Evolutionary conservation across 208 protist genomes (phyloP).

Genomic region (Naegleria gruberi): DNA sequence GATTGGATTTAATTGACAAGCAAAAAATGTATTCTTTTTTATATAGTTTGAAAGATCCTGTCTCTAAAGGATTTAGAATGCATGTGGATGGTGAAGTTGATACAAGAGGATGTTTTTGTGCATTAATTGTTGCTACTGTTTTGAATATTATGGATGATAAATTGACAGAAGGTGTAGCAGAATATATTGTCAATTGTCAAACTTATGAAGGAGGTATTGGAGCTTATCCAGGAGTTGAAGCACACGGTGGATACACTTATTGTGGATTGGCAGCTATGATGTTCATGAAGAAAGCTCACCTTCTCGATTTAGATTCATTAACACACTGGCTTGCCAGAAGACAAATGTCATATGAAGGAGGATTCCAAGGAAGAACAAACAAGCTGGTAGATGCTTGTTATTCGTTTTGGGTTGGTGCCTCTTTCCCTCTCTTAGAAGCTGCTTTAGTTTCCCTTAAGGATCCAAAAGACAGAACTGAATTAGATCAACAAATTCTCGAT

Average conservation of each 20-base stretch:
- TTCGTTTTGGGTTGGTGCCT: constrained; percentile 86
- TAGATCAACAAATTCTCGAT: background rate
- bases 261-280: constrained; percentile 65
- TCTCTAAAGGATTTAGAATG: constrained; percentile 63
- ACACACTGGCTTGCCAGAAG: constrained; percentile 60
- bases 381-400: constrained; percentile 96
- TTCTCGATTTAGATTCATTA: constrained; percentile 42
- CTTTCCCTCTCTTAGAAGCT: constrained; percentile 24
- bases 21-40: constrained; percentile 71
- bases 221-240: constrained; percentile 48
- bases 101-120: constrained; percentile 72
- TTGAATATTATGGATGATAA: constrained; percentile 38
- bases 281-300: constrained; percentile 51
- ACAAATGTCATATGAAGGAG: constrained; percentile 67
- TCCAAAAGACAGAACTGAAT: background rate
- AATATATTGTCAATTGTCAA: constrained; percentile 64
- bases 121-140: constrained; percentile 54
- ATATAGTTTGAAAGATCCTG: constrained; percentile 54
- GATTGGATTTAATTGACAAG: constrained; percentile 49
- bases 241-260: constrained; percentile 82
- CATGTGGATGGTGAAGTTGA: constrained; percentile 69
- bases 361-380: constrained; percentile 89
- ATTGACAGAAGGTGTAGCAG: constrained; percentile 12
- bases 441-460: background rate
- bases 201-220: constrained; percentile 80